Base-by-base conservation (phyloP, 495 filamentous ascomycete genomes). In the Choiromyces venosus region DNA sequence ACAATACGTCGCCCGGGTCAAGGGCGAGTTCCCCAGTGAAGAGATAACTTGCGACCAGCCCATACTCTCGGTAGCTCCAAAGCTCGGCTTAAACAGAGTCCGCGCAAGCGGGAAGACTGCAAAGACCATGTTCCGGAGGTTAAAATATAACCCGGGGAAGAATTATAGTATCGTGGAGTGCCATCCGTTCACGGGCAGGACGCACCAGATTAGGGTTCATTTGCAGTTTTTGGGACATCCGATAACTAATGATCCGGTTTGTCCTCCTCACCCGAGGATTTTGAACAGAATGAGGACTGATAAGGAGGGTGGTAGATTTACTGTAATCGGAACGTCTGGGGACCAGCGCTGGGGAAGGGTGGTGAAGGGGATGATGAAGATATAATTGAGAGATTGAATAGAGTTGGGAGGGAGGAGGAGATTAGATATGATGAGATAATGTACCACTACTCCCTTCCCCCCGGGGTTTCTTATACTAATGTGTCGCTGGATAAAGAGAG, bases 91-190 rank as follows among this genome's bases (percentile, higher is more conserved):
- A 69, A 99, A 99, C 79, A 86, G 94, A 46, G 94, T 97, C 37
- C 87, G 96, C 42, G 94, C 96, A 37, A 95, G 91, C 72, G 95
- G 95, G 4, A 98, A 97, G 80, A 84, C 89, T 40, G 93, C 95
- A 37, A 89, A 87, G 67, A 98, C 95, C 0, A 90, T 97, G 68
- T 99, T 99, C 85, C 91, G 90, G 73, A 88, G 92, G 52, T 83
- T 97, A 70, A 92, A 91, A 18, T 97, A 97, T 81, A 76, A 74
- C 74, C 71, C 46, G 36, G 38, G 74, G 42, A 70, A 80, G 33
- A 72, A 81, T n/a, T 97, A 97, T 82, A 96, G 93, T 37, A 94
- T 99, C 75, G 93, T 99, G 37, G 91, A 94, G 76, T 98, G 96
- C 81, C 87, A 94, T 67, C 95, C 95, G 0, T 87, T 97, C 33